Evolutionary conservation across 2,329 filamentous ascomycete genomes (phyloP).

Genomic region (Ophiosphaerella herpotricha): DNA sequence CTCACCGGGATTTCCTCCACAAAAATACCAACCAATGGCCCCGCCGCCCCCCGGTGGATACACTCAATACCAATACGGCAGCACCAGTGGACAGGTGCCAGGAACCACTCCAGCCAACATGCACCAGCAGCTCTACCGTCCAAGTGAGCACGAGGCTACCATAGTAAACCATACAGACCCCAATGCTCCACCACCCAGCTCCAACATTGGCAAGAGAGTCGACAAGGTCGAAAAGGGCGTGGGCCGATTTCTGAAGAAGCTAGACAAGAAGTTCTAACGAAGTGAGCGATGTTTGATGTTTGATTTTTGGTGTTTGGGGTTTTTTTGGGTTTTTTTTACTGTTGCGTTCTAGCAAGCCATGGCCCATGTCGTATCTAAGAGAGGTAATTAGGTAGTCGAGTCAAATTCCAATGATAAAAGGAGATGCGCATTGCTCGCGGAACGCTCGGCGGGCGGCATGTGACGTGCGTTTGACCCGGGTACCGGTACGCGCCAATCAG

Average conservation of each 20-base stretch:
- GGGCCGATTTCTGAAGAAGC: slow-evolving; percentile 73
- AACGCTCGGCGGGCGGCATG: neutral
- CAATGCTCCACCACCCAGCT: slow-evolving; percentile 39
- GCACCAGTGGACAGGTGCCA: slow-evolving; percentile 36
- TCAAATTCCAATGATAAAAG: neutral
- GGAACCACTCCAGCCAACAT: slow-evolving; percentile 50
- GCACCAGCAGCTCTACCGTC: slow-evolving; percentile 72
- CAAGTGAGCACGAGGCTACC: slow-evolving; percentile 64
- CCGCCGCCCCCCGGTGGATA: slow-evolving; percentile 60
- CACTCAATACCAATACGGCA: slow-evolving; percentile 58
- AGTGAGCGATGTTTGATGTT: neutral
- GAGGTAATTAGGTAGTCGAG: neutral
- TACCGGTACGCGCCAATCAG: slow-evolving; percentile 17
- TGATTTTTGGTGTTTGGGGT: too few relatives aligned
- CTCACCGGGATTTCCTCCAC: slow-evolving; percentile 47
- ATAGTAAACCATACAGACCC: slow-evolving; percentile 27
- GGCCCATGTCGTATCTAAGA: neutral
- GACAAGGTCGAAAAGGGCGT: slow-evolving; percentile 72
- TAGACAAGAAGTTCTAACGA: slow-evolving; percentile 70
- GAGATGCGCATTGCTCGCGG: slow-evolving; percentile 2
- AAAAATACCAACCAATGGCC: slow-evolving; percentile 40
- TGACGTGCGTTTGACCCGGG: slow-evolving; percentile 15
- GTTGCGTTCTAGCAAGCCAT: slow-evolving; percentile 19
- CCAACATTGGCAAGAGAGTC: slow-evolving; percentile 67
- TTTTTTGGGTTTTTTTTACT: neutral